Evolutionary conservation across 1,284 basidiomycete genomes (phyloP).

Genomic region (Rhodotorula sp.): DNA sequence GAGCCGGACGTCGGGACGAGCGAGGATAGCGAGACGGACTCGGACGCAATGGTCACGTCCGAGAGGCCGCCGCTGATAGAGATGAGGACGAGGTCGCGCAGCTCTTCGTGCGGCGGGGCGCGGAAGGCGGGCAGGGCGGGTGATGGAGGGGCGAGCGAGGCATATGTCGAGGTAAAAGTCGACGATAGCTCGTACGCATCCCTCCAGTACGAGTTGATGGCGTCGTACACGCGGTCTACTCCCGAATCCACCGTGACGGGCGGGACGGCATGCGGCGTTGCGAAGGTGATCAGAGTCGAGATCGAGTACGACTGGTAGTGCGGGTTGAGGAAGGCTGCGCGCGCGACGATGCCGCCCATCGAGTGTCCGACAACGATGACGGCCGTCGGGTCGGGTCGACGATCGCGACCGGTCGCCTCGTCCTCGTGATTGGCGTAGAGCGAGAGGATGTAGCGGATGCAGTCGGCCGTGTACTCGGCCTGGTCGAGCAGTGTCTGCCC

Average conservation of each 20-base stretch:
- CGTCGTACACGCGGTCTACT: constrained; percentile 70
- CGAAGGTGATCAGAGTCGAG: constrained; percentile 87
- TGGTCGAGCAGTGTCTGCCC: constrained; percentile 83
- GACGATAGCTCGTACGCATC: constrained; percentile 36
- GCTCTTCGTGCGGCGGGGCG: constrained; percentile 8
- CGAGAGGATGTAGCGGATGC: constrained; percentile 74
- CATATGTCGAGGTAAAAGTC: not conserved
- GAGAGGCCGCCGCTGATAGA: constrained; percentile 90
- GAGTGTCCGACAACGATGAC: constrained; percentile 89
- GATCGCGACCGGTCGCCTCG: constrained; percentile 3
- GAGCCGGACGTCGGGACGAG: constrained; percentile 33
- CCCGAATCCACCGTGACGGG: constrained; percentile 83
- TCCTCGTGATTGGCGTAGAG: constrained; percentile 61
- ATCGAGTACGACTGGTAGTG: constrained; percentile 53
- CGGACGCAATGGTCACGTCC: constrained; percentile 90
- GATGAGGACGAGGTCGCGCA: constrained; percentile 61
- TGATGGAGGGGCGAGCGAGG: constrained; percentile 45
- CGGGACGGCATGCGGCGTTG: constrained; percentile 84
- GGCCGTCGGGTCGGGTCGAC: constrained; percentile 41
- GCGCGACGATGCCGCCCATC: constrained; percentile 96
- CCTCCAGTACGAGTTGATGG: constrained; percentile 50
- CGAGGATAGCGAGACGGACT: constrained; percentile 72
- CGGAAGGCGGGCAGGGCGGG: constrained; percentile 3
- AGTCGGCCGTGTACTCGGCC: constrained; percentile 70
- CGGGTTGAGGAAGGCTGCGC: constrained; percentile 64